Evolutionary conservation across 306 rosid species (phyloP), one percentile per base, ranked within the genome.

Genomic region (Echinosophora koreensis): DNA sequence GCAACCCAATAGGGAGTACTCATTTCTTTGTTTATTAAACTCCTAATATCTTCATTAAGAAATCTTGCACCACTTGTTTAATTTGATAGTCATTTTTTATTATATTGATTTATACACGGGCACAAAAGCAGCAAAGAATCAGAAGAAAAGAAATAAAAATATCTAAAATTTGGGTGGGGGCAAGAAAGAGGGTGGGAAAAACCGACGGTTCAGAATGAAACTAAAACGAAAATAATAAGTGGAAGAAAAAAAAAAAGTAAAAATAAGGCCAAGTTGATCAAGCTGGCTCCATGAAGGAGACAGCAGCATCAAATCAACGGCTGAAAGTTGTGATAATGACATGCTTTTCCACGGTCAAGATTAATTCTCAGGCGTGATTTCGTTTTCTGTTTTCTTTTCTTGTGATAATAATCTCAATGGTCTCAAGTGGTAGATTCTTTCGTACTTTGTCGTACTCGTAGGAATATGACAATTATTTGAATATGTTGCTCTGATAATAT

Each of bases 201-300:
- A 74, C 77, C 59, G 61, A 86, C 94, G 94, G 91, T 66, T 37
- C 69, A 83, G 44, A 84, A 81, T 72, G 87, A 83, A 75, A 66
- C 66, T 51, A 11, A 1, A 50, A 18, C 35, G 81, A 54, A 50
- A 77, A 77, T 34, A 46, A 47, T 22, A 38, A 13, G 4, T 5
- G 3, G 63, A 14, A n/a, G n/a, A n/a, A n/a, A 63, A 17, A 15
- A 27, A 28, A 8, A 30, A 72, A 37, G 27, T 3, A 30, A 27
- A 66, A 76, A 18, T 46, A 66, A 42, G 55, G 74, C 66, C 89
- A 91, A 91, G 75, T 89, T 86, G 89, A 55, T 12, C n/a, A 4
- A 42, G 28, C 75, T 83, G 92, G 80, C 39, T 18, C 57, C 69
- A 54, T 2, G 89, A 87, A 16, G 65, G 77, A 10, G 89, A 91